Evolutionary conservation across 176 grass and related monocot genomes (phyloP).

Genomic region (Aegilops sharonensis): DNA sequence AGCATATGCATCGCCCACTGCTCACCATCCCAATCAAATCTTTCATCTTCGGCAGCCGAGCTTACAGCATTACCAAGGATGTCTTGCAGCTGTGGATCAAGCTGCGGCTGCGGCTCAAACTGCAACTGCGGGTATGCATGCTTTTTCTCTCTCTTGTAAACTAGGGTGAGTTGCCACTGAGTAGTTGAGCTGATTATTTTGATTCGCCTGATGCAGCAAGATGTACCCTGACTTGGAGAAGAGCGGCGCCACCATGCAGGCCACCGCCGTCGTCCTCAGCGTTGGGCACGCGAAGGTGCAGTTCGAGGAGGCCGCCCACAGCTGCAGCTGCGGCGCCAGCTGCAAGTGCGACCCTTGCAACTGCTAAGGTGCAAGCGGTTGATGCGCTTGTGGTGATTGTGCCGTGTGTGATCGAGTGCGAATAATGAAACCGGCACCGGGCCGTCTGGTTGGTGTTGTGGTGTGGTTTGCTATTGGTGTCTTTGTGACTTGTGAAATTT

Average conservation of each 20-base stretch:
- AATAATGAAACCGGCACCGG: neutral
- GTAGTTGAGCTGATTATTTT: neutral
- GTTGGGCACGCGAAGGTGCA: constrained; percentile 20
- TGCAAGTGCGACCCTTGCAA: constrained; percentile 53
- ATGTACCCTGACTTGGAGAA: constrained; percentile 52
- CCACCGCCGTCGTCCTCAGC: constrained; percentile 23
- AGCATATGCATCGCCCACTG: neutral
- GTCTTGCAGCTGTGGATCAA: constrained; percentile 51
- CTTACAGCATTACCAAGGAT: neutral
- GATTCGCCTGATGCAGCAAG: constrained; percentile 31
- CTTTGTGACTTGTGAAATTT: neutral
- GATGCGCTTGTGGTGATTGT: neutral
- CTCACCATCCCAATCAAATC: constrained; percentile 8
- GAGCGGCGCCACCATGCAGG: constrained; percentile 2
- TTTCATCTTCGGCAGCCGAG: neutral
- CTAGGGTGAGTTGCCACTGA: neutral
- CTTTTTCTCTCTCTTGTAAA: neutral
- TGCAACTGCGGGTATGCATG: constrained; percentile 33
- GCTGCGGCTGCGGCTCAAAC: constrained; percentile 37
- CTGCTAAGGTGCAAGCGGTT: constrained; percentile 16
- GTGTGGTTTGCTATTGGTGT: constrained; percentile 15
- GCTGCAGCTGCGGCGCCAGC: constrained; percentile 35
- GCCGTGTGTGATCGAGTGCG: neutral
- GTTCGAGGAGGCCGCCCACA: constrained; percentile 31
- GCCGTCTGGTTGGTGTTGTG: neutral